Conservation (phyloP, 2,329 filamentous ascomycete genomes). For the Diaporthe sp. region DNA sequence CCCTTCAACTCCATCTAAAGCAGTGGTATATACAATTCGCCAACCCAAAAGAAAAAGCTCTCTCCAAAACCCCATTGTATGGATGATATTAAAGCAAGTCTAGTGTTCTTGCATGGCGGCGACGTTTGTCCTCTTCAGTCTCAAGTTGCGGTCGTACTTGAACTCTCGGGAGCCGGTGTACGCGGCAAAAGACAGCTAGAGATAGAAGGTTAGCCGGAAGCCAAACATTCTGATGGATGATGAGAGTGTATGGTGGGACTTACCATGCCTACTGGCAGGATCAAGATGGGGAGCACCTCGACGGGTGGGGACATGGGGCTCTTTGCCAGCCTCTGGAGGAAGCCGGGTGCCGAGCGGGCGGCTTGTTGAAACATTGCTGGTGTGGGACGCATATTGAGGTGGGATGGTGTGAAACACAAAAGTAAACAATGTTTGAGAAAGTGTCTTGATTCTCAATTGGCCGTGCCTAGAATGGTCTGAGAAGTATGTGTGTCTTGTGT, state of each 20-base stretch:
- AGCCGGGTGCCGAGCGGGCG: slow-evolving; percentile 28
- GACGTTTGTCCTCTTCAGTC: slow-evolving; percentile 38
- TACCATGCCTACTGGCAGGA: slow-evolving; percentile 38
- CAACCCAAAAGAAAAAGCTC: neutral
- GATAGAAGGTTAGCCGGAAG: no score
- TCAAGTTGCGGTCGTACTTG: slow-evolving; percentile 39
- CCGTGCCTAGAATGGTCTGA: neutral
- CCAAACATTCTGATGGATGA: no score
- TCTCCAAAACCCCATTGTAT: neutral
- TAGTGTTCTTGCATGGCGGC: slow-evolving; percentile 30
- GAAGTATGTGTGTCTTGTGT: slow-evolving; percentile 21
- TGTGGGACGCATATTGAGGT: slow-evolving; percentile 37
- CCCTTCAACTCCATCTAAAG: slow-evolving; percentile 21
- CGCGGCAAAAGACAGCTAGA: slow-evolving; percentile 35
- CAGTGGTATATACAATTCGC: slow-evolving; percentile 28
- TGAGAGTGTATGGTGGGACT: no score
- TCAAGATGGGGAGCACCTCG: slow-evolving; percentile 38
- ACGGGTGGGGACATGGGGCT: slow-evolving; percentile 40
- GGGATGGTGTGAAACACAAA: neutral
- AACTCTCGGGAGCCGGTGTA: slow-evolving; percentile 39
- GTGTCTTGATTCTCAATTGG: slow-evolving; percentile 2
- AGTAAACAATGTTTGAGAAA: neutral
- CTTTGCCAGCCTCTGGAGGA: slow-evolving; percentile 35
- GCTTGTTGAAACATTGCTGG: slow-evolving; percentile 37
- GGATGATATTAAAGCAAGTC: neutral